Conservation (phyloP, 75 land plant species). For the Adiantum capillusveneris region DNA sequence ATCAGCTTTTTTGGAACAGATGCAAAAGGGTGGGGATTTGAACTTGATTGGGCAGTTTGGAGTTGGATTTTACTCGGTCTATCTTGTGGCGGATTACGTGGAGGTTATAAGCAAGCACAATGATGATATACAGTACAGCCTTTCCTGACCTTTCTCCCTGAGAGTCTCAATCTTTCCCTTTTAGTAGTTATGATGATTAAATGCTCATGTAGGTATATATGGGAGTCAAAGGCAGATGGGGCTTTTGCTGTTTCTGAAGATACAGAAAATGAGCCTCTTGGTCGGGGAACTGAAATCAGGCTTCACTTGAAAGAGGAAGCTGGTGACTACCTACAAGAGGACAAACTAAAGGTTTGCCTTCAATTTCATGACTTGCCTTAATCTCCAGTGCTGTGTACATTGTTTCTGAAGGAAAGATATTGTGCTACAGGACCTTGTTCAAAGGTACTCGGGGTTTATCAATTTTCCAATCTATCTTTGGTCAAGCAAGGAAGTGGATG, state of each 20-base stretch:
- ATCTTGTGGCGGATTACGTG: slow-evolving; percentile 93
- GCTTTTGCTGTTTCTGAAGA: slow-evolving; percentile 91
- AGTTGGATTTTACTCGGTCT: slow-evolving; percentile 97
- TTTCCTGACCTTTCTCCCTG: not conserved
- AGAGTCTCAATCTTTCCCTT: not conserved
- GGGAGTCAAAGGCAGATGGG: slow-evolving; percentile 99
- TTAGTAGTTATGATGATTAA: slow-evolving; percentile 2
- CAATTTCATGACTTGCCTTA: no score
- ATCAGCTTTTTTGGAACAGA: slow-evolving; percentile 93
- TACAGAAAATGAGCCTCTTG: slow-evolving; percentile 86
- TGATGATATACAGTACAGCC: slow-evolving; percentile 84
- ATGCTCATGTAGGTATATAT: slow-evolving; percentile 56
- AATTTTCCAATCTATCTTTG: slow-evolving; percentile 95
- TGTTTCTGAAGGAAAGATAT: no score
- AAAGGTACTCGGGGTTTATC: slow-evolving; percentile 91
- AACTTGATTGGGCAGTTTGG: slow-evolving; percentile 99
- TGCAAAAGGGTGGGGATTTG: slow-evolving; percentile 89
- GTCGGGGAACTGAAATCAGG: slow-evolving; percentile 93
- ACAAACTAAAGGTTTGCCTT: slow-evolving; percentile 64
- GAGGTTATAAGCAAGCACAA: slow-evolving; percentile 99
- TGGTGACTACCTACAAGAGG: slow-evolving; percentile 67
- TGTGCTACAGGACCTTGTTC: slow-evolving; percentile 88
- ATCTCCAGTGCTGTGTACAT: no score
- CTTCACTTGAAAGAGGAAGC: slow-evolving; percentile 91
- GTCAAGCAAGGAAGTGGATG: slow-evolving; percentile 85